Conservation (phyloP, 768 basidiomycete species). For the Candolleomyces aberdarensis region DNA sequence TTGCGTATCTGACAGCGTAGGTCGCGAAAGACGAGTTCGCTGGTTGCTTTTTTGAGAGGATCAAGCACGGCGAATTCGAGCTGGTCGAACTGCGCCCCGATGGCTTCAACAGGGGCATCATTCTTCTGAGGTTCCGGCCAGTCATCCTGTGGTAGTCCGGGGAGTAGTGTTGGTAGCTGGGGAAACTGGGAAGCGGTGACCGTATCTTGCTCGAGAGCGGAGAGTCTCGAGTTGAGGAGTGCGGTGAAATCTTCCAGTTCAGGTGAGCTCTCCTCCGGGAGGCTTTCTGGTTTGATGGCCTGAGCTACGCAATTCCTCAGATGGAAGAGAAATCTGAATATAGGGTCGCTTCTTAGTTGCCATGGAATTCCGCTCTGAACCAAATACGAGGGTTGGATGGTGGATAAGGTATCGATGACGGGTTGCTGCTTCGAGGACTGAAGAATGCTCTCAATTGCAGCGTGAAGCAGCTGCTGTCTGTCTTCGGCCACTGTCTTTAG, state of each 20-base stretch:
- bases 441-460: conserved; percentile 48
- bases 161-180: conserved; percentile 18
- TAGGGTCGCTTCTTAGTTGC: conserved; percentile 59
- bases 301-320: conserved; percentile 64
- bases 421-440: conserved; percentile 45
- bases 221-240: conserved; percentile 36
- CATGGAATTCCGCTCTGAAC: conserved; percentile 74
- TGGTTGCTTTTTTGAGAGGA: conserved; percentile 28
- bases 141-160: conserved; percentile 4
- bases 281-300: conserved; percentile 12
- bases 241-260: conserved; percentile 30
- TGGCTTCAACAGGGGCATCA: neutral
- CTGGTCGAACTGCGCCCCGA: conserved; percentile 25
- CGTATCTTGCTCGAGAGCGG: conserved; percentile 15
- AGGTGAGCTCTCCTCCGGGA: conserved; percentile 18
- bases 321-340: conserved; percentile 78
- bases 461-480: conserved; percentile 28
- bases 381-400: conserved; percentile 81
- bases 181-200: neutral
- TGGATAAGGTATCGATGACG: conserved; percentile 72
- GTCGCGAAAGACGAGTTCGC: conserved; percentile 33
- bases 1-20: conserved; percentile 22
- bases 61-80: conserved; percentile 32
- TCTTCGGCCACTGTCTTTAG: conserved; percentile 27
- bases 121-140: neutral